These are phyloP conservation scores for Gnaphalium uliginosum DNA, from an alignment of 129 eudicot genomes.

Conservation along the genomic window DNA sequence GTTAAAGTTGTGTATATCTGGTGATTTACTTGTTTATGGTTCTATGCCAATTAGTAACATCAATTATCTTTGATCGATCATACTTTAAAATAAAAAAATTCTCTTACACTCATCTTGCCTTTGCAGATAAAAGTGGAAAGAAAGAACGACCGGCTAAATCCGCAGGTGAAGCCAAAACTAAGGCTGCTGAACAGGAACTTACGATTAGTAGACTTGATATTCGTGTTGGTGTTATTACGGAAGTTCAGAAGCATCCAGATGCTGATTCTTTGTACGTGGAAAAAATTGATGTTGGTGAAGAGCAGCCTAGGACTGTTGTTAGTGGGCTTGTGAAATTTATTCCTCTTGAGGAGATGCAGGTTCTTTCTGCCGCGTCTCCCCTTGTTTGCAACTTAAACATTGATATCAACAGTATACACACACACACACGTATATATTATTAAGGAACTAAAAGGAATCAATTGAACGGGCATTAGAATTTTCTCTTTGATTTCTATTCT, in stretches of 20 bases:
- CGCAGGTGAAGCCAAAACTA: slow-evolving; percentile 49
- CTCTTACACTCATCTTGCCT: background rate
- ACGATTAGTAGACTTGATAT: slow-evolving; percentile 84
- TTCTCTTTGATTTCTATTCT: background rate
- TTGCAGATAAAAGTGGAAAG: slow-evolving; percentile 54
- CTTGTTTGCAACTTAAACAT: background rate
- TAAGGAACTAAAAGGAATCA: background rate
- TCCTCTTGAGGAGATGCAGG: slow-evolving; percentile 93
- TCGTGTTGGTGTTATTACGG: slow-evolving; percentile 88
- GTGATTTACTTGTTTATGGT: too few species aligned
- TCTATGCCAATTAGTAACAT: too few species aligned
- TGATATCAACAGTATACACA: background rate
- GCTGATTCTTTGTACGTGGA: slow-evolving; percentile 96
- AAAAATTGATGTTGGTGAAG: slow-evolving; percentile 97
- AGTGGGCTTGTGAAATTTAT: slow-evolving; percentile 92
- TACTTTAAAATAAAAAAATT: background rate
- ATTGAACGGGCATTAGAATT: background rate
- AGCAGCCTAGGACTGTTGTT: slow-evolving; percentile 84
- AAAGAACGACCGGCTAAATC: slow-evolving; percentile 50
- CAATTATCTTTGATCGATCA: too few species aligned
- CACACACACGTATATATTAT: background rate
- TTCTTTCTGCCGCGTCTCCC: slow-evolving; percentile 19
- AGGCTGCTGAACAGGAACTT: slow-evolving; percentile 66
- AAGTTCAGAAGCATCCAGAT: slow-evolving; percentile 93
- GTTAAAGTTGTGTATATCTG: too few species aligned